Base-by-base conservation (phyloP, 108 stramenopile genomes). In the Nannochloropsis granulata region DNA sequence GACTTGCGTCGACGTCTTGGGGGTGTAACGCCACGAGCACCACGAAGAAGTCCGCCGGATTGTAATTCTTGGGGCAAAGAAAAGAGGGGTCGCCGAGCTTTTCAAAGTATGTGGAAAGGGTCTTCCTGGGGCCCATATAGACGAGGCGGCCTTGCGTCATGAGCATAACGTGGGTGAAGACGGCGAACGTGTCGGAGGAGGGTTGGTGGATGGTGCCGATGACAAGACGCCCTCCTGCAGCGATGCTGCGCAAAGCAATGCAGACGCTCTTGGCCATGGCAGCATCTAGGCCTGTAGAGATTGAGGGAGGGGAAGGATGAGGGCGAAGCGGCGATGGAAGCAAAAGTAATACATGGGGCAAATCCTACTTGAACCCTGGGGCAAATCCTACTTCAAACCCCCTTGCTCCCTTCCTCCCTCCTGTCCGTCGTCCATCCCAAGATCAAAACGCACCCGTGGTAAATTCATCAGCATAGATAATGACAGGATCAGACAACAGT, bases 381-480 rank as follows among this genome's bases (percentile, higher is more conserved):
- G 34, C 34, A 1, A 5, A 34, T 34, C 34, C 34, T 34, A 34
- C 5, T 34, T 34, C 34, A 34, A 34, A 1, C 2, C 34, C 34
- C 34, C 34, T 34, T 34, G 34, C 1, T 34, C 34, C 2, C 34
- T 1, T 34, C 34, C 34, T 34, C 34, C 34, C 34, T 34, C 34
- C 5, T 34, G 34, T 5, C 34, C 5, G 1, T 34, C 34, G 34
- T 34, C 34, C 34, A 34, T 34, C 34, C 34, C 1, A 34, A 5
- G 34, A 1, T 34, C 23, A 24, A 78, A 34, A 34, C 34, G 34
- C 34, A 34, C 34, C 34, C 56, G 56, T 71, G 13, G 94, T 95
- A 25, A 93, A 93, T 85, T 91, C 94, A 81, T 90, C 88, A 56
- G 82, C 85, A 26, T 88, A 88, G 13, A 88, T 26, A 25, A 92